These are phyloP conservation scores for Fusarium nelsonii DNA, from an alignment of 2,329 filamentous ascomycete genomes.

Conservation along the genomic window DNA sequence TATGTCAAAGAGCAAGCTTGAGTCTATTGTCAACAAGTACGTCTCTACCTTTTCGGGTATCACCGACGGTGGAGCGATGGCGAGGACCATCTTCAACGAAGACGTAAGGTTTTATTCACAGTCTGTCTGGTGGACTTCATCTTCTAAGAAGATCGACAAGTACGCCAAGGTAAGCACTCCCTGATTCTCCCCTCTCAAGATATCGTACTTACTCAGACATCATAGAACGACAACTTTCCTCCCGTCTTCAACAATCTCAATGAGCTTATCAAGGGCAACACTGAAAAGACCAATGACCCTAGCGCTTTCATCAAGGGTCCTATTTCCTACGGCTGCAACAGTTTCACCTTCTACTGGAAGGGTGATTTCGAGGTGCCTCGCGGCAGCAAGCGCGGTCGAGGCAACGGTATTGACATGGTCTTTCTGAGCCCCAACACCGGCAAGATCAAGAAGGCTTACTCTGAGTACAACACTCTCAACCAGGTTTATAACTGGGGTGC, in stretches of 20 bases:
- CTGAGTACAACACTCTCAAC: slow-evolving; percentile 44
- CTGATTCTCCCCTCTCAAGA: rapidly evolving
- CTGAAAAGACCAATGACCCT: slow-evolving; percentile 20
- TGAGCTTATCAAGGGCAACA: slow-evolving; percentile 34
- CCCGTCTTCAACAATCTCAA: slow-evolving; percentile 27
- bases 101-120: slow-evolving; percentile 39
- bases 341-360: slow-evolving; percentile 43
- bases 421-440: slow-evolving; percentile 28
- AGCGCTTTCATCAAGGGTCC: slow-evolving; percentile 34
- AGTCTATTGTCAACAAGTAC: slow-evolving; percentile 39
- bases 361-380: slow-evolving; percentile 31
- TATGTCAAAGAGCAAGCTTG: slow-evolving; percentile 25
- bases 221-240: slow-evolving; percentile 37
- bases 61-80: slow-evolving; percentile 30
- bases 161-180: slow-evolving; percentile 25
- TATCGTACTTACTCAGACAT: not conserved
- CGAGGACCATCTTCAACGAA: slow-evolving; percentile 25
- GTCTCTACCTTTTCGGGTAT: slow-evolving; percentile 36
- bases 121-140: slow-evolving; percentile 37
- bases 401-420: slow-evolving; percentile 42
- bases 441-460: slow-evolving; percentile 34
- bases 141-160: slow-evolving; percentile 29
- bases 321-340: slow-evolving; percentile 42
- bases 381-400: slow-evolving; percentile 22
- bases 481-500: slow-evolving; percentile 42